Evolutionary conservation across 305 asterid genomes (phyloP), one percentile per base, ranked within the genome.

Genomic region (Fraxinus sp.): DNA sequence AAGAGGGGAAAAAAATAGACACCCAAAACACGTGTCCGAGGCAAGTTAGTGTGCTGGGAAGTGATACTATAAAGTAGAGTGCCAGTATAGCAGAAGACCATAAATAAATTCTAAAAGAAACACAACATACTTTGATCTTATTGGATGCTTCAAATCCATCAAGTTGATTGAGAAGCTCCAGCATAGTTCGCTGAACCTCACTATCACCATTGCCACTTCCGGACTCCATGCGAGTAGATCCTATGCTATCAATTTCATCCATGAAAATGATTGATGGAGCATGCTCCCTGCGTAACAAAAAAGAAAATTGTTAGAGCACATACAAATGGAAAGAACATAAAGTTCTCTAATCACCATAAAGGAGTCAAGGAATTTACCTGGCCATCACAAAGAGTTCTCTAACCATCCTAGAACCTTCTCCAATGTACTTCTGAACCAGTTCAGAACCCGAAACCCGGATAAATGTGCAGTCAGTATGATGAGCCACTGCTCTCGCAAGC

Each of bases 371-470:
- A 79, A 83, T 95, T 81, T 82, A 94, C 99, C 99, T 94, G 88
- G 99, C 99, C 98, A 96, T 96, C 75, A 96, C 98, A 82, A 96
- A 96, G 80, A 94, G 98, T 82, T 96, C 99, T 91, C 99, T 92
- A 87, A 96, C 98, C 99, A 96, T 96, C 78, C 98, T 89, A 80
- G 99, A 96, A 35, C 98, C 99, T 89, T 96, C 98, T 59, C 99
- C 98, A 76, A 96, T 96, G 87, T 96, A 96, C 89, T 94, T 96
- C 83, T 95, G 98, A 84, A 96, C 99, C 74, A 96, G 90, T 88
- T 96, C 98, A 55, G 98, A 96, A 62, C 99, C 99, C 84, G 98
- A 96, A 57, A 96, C 99, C 87, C 99, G 89, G 87, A 96, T 96
- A 84, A 96, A 93, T 78, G 99, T 96, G 89, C 98, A 96, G 85